phyloP scores from a whole-genome alignment of 108 stramenopile genomes.

The Cylindrotheca closterium region DNA sequence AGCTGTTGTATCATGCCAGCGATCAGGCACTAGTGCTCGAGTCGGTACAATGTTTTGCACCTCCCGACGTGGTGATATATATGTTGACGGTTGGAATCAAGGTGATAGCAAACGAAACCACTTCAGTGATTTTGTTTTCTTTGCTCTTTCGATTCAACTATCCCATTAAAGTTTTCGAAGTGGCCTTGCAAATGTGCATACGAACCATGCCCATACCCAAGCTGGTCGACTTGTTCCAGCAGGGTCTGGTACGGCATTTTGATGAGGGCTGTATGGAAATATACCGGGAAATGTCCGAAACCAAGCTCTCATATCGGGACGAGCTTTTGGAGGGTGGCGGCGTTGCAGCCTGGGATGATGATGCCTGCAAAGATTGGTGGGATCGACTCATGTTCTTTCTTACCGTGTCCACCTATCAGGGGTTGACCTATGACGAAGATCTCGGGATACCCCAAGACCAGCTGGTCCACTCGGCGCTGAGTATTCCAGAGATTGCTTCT shows the following conservation, averaged over 20 bases:
- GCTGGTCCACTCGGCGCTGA: slow-evolving; percentile 33
- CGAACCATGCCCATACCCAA: slow-evolving; percentile 2
- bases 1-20: slow-evolving; percentile 5
- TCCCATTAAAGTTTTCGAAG: slow-evolving; percentile 16
- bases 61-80: slow-evolving; percentile 12
- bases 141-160: slow-evolving; percentile 13
- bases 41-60: slow-evolving; percentile 6
- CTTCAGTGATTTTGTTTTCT: slow-evolving; percentile 8
- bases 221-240: background rate
- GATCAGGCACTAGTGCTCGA: slow-evolving; percentile 6
- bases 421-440: slow-evolving; percentile 10
- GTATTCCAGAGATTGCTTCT: slow-evolving; percentile 28
- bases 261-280: slow-evolving; percentile 9
- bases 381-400: slow-evolving; percentile 26
- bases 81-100: slow-evolving; percentile 5
- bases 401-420: slow-evolving; percentile 3
- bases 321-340: slow-evolving; percentile 4
- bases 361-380: slow-evolving; percentile 33
- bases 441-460: no score
- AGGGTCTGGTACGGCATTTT: slow-evolving; percentile 12
- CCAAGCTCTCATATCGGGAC: slow-evolving; percentile 8
- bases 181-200: slow-evolving; percentile 9
- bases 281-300: background rate
- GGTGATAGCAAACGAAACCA: slow-evolving; percentile 7
- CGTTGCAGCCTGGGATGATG: background rate